A percentile compares a stretch with the other conserved stretches of the same genome.
Conservation (phyloP, 805 yeast genomes). For the Starmerella potacharoeniae region DNA sequence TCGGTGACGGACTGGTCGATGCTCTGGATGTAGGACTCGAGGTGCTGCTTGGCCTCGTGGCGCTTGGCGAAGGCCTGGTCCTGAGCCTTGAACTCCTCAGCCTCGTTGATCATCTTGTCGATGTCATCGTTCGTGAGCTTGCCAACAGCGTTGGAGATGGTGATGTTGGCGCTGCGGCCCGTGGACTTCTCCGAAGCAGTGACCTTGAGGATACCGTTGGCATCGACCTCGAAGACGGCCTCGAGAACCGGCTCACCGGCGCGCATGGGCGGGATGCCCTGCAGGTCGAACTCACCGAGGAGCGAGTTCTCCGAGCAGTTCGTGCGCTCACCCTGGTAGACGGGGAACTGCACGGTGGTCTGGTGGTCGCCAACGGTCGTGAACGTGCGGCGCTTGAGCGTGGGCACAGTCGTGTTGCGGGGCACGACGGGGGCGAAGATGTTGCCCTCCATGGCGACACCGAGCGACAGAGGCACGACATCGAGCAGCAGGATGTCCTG, state of each 20-base stretch:
- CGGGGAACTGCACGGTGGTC: constrained; percentile 98
- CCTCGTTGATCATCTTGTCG: constrained; percentile 97
- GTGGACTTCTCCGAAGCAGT: constrained; percentile 98
- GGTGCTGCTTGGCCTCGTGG: constrained; percentile 98
- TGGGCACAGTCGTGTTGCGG: constrained; percentile 99
- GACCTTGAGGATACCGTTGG: constrained; percentile 98
- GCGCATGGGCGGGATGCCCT: constrained; percentile 95
- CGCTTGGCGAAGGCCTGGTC: constrained; percentile 99
- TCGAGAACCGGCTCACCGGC: constrained; percentile 99
- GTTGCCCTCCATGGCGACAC: constrained; percentile 99
- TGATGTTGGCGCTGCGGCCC: constrained; percentile 95
- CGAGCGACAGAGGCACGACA: constrained; percentile 96
- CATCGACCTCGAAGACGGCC: constrained; percentile 98
- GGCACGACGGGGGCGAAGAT: constrained; percentile 98
- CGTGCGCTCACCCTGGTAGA: constrained; percentile 99
- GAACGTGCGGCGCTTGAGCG: constrained; percentile 97
- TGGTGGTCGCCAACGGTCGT: constrained; percentile 98
- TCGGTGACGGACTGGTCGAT: constrained; percentile 94
- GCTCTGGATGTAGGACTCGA: constrained; percentile 94
- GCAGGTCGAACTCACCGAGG: constrained; percentile 96
- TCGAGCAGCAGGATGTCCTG: constrained; percentile 91
- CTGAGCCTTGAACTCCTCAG: constrained; percentile 97
- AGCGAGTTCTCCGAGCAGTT: constrained; percentile 95
- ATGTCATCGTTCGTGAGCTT: constrained; percentile 93
- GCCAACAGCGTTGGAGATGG: constrained; percentile 98